Evolutionary conservation across 257 asterid species (phyloP).

Genomic region (Capsicum pubescens): DNA sequence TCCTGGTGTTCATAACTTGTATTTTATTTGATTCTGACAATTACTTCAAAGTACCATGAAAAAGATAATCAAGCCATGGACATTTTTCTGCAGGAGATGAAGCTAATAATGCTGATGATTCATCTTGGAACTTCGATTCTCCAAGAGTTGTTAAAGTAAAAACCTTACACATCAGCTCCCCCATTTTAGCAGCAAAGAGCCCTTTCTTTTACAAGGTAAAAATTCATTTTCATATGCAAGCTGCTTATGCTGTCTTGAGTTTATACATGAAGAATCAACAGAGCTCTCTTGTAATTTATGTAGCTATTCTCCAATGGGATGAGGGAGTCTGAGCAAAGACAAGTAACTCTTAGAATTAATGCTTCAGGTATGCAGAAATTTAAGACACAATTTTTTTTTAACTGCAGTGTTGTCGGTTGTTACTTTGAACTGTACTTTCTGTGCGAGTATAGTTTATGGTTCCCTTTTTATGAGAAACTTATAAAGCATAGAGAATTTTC

Average conservation of each 20-base stretch:
- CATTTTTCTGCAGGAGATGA: conserved; percentile 61
- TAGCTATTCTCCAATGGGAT: conserved; percentile 97
- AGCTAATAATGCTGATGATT: conserved; percentile 71
- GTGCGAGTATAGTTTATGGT: neutral
- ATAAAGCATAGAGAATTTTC: neutral
- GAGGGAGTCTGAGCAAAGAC: conserved; percentile 99
- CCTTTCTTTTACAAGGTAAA: conserved; percentile 86
- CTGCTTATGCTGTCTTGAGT: conserved; percentile 22
- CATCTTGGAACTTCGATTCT: conserved; percentile 67
- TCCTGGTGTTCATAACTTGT: conserved; percentile 18
- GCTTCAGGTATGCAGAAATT: conserved; percentile 68
- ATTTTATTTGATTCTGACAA: neutral
- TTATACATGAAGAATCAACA: conserved; percentile 32
- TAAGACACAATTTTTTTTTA: neutral
- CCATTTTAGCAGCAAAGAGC: conserved; percentile 87
- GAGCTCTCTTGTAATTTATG: conserved; percentile 35
- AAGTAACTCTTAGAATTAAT: conserved; percentile 81
- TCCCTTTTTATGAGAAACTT: conserved; percentile 4
- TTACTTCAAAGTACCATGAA: conserved; percentile 11
- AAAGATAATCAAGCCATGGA: conserved; percentile 21
- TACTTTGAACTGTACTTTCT: neutral
- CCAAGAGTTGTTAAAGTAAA: conserved; percentile 58
- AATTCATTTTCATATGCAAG: conserved; percentile 26
- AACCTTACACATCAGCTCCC: conserved; percentile 88
- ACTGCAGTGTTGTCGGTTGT: neutral